Conservation (phyloP, 768 basidiomycete species). For the Boletus pseudopeckii region DNA sequence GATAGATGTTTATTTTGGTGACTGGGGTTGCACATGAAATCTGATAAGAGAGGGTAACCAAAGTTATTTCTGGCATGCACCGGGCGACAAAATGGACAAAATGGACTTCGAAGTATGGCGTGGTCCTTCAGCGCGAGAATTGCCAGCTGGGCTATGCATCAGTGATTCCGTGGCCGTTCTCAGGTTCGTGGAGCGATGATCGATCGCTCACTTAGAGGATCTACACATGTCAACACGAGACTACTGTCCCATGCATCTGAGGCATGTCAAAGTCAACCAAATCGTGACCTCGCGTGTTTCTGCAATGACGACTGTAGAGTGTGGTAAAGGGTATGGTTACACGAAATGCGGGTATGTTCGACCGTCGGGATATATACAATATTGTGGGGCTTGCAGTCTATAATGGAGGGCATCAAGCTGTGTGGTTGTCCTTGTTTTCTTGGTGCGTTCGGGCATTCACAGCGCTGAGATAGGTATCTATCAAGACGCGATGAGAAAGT, state of each 20-base stretch:
- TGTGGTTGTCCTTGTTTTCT: background rate
- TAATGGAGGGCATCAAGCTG: background rate
- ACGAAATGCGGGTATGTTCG: constrained; percentile 6
- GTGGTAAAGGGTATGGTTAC: constrained; percentile 5
- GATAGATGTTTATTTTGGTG: background rate
- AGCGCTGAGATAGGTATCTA: constrained; percentile 63
- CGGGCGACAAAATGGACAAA: background rate
- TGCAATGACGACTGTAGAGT: background rate
- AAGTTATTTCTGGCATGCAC: background rate
- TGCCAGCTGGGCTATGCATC: background rate
- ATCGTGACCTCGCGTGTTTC: background rate
- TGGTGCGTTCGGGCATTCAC: constrained; percentile 39
- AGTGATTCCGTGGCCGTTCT: background rate
- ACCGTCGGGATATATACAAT: constrained; percentile 12
- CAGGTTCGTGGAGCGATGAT: background rate
- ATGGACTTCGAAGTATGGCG: too few relatives aligned
- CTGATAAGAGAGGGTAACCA: background rate
- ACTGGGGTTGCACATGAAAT: background rate
- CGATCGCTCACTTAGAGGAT: background rate
- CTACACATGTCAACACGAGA: background rate
- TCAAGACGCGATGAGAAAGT: background rate
- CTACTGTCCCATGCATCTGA: background rate
- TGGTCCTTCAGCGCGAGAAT: background rate
- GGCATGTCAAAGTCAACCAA: background rate
- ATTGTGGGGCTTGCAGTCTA: background rate